Base-by-base conservation (phyloP, 768 basidiomycete genomes). In the Boletus subcaerulescens region DNA sequence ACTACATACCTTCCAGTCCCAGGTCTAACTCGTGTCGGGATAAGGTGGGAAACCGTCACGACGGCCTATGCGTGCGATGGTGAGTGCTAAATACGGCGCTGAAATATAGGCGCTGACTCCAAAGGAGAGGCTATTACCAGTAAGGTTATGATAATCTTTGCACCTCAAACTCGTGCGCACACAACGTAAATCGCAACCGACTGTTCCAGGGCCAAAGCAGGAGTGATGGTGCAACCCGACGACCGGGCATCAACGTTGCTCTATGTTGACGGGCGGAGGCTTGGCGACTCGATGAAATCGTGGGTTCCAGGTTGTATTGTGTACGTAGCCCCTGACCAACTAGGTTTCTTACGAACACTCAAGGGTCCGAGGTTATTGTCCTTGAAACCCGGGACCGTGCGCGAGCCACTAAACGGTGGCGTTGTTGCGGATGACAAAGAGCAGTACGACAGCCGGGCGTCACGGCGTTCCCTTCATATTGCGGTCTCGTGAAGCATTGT, bases 121-220 rank as follows among this genome's bases (percentile, higher is more conserved):
- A 63, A 61, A 24, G 24, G 48, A 9, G n/a, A 45, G 18, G 12
- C n/a, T 6, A 31, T 5, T 3, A 0, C 35, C 29, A 29, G 14
- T 24, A 42, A 38, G 29, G 39, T 24, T 49, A 59, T 47, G 8
- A 24, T 24, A 24, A 24, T 24, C 39, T 5, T 6, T 43, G 26
- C 29, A 14, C 33, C 26, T 45, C 40, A 45, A 46, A 24, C 39
- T 32, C 33, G 20, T 40, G 41, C 24, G 10, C 45, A 52, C 58
- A 52, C 58, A 62, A 65, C 60, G 63, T 65, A 56, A 64, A 64
- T 64, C 63, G 55, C 18, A 33, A 38, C n/a, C 5, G 32, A 36
- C 13, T 10, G 52, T 65, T 55, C 55, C 62, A 65, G 33, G 51
- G n/a, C 38, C 48, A 55, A 50, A 26, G 42, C 14, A 32, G 58